These are phyloP conservation scores for Phaseolus lunatus DNA, from an alignment of 306 rosid species.

Conservation along the genomic window DNA sequence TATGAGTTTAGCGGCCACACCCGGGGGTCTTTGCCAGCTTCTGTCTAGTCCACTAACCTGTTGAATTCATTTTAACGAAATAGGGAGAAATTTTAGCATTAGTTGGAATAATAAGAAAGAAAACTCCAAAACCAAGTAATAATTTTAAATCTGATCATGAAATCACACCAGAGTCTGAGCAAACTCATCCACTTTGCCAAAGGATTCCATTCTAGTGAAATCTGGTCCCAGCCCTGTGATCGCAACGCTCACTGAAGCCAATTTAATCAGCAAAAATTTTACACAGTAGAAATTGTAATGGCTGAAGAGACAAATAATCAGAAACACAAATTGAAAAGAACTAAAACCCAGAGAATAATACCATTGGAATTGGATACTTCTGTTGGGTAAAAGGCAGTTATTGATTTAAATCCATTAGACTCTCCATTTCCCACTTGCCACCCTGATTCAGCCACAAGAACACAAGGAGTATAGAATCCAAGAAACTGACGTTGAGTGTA, in stretches of 20 bases:
- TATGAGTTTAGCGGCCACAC: constrained; percentile 86
- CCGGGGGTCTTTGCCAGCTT: constrained; percentile 94
- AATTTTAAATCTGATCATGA: constrained; percentile 24
- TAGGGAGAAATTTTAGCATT: constrained; percentile 6
- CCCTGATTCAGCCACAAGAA: constrained; percentile 44
- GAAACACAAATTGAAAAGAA: constrained; percentile 21
- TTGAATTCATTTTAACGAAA: constrained; percentile 32
- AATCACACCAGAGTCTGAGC: constrained; percentile 84
- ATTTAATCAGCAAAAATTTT: constrained; percentile 13
- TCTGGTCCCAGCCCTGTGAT: constrained; percentile 93
- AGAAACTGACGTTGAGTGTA: constrained; percentile 10
- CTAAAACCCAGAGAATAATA: constrained; percentile 32
- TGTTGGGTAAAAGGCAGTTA: constrained; percentile 86
- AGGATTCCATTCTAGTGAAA: constrained; percentile 91
- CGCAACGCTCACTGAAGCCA: constrained; percentile 72
- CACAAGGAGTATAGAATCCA: constrained; percentile 3
- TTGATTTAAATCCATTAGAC: constrained; percentile 78
- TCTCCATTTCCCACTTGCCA: constrained; percentile 90
- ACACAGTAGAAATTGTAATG: background rate
- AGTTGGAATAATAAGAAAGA: background rate
- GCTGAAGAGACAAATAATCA: constrained; percentile 3
- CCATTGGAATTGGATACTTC: constrained; percentile 70
- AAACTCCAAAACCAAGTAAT: background rate
- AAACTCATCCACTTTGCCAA: constrained; percentile 93
- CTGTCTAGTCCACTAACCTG: constrained; percentile 94